phyloP scores from a whole-genome alignment of 352 stramenopile genomes.

The Globisporangium spiculum region DNA sequence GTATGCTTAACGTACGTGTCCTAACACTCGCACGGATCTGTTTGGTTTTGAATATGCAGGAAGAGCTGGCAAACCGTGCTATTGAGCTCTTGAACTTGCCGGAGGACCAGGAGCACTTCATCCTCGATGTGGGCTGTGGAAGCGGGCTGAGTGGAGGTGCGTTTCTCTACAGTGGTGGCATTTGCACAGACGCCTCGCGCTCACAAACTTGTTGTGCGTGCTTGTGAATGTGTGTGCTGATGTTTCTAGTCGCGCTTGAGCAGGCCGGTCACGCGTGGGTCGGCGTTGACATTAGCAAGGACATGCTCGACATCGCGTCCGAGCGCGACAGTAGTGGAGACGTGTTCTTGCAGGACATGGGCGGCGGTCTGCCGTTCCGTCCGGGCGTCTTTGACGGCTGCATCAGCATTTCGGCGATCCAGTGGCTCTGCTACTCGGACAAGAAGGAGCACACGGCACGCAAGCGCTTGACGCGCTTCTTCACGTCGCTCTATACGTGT shows the following conservation, averaged over 20 bases:
- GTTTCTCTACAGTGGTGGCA: conserved; percentile 5
- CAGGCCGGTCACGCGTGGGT: conserved; percentile 96
- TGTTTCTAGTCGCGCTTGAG: conserved; percentile 69
- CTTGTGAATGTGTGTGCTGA: neutral
- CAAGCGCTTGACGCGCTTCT: conserved; percentile 96
- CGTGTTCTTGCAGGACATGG: conserved; percentile 96
- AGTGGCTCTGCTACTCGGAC: conserved; percentile 99
- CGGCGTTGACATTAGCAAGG: conserved; percentile 95
- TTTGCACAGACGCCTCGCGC: neutral
- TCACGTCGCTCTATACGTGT: conserved; percentile 91
- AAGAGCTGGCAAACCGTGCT: conserved; percentile 94
- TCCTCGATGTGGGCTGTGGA: conserved; percentile 97
- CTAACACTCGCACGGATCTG: neutral
- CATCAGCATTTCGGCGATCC: conserved; percentile 99
- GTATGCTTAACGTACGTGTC: neutral
- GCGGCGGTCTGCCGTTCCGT: conserved; percentile 96
- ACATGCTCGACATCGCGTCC: conserved; percentile 99
- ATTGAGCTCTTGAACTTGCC: conserved; percentile 97
- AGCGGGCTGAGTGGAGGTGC: conserved; percentile 93
- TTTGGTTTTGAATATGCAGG: conserved; percentile 23
- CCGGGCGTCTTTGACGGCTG: conserved; percentile 97
- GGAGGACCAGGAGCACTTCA: conserved; percentile 79
- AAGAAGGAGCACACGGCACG: conserved; percentile 93
- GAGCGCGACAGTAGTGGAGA: conserved; percentile 90
- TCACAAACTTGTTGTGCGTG: neutral